Evolutionary conservation across 2,329 filamentous ascomycete genomes (phyloP), one percentile per base, ranked within the genome.

Genomic region (Apiospora hydei): DNA sequence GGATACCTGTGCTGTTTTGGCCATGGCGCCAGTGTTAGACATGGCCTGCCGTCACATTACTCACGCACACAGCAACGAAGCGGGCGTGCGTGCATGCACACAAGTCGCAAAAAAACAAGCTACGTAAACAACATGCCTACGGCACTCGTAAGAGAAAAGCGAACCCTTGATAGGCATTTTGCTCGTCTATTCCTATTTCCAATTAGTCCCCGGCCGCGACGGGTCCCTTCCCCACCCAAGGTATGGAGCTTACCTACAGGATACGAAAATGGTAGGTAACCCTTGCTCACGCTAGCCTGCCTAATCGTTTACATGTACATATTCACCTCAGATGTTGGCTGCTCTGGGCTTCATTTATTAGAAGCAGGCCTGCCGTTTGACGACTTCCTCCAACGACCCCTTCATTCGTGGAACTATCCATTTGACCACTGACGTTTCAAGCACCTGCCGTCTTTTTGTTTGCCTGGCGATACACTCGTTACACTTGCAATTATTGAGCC

Each of bases 261-360:
- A 41, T 41, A 64, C 57, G 57, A 64, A 30, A 30, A 64, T 41
- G 11, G 34, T n/a, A 64, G 11, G 34, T 13, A 64, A 38, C 57
- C 57, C 34, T 38, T 38, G 57, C 34, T 11, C 30, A 14, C 57
- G 57, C 57, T 64, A 64, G 21, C 57, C 57, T 64, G 18, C 30
- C 34, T 41, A 41, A 7, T 41, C 21, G 41, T 64, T 41, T 64
- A 6, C 57, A 61, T 38, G 34, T 64, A n/a, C n/a, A n/a, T n/a
- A 64, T 38, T 41, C 34, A 41, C 34, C 34, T 41, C 34, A n/a
- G 21, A 13, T 41, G 34, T 64, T 38, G 30, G 18, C 34, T 10
- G 21, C 30, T 64, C 30, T 64, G 34, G 53, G 53, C 53, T 61
- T 61, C 53, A 61, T 64, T 64, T 64, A 64, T 64, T 64, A 64